Evolutionary conservation across 2,329 filamentous ascomycete species (phyloP), one percentile per base, ranked within the genome.

Genomic region (Ilyonectria sp.): DNA sequence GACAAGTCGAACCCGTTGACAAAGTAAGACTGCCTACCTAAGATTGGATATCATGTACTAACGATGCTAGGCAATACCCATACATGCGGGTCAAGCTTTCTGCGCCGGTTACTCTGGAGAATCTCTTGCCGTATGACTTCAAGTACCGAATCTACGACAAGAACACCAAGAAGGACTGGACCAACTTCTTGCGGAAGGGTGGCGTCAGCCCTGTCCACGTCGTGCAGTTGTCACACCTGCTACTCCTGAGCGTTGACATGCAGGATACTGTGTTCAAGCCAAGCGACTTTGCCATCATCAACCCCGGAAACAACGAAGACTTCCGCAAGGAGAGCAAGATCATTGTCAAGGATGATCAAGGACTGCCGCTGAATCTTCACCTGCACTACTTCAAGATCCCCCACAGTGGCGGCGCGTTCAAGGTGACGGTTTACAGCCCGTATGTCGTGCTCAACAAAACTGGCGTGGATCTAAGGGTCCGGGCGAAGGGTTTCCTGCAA

Each of bases 111-210:
- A 95, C 97, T 56, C 87, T 99, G 5, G 95, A 99, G 80, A 99
- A 99, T 72, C 84, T 99, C 49, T 83, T 99, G 43, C 96, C 96
- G 0, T 98, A 96, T 78, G 96, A 99, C 81, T 99, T 99, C 89
- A 98, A 99, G 81, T 99, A 99, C 80, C 91, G 95, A 62, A 98
- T 99, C 62, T 99, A 98, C 77, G 96, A 99, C 84, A 98, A 97
- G 84, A 97, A 97, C 79, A 98, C 95, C 0, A 97, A 95, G 85
- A 97, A 97, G 79, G 96, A 99, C 79, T 99, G 96, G 96, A 97
- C 94, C 5, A 99, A 99, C 79, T 99, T 99, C 83, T 84, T 99
- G 53, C 91, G 96, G 64, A 98, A 98, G 81, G 96, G 97, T 29
- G 97, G 97, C 15, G 92, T 98, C 63, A 99, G 96, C 79, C 97